Evolutionary conservation across 2,329 filamentous ascomycete genomes (phyloP), one percentile per base, ranked within the genome.

Genomic region (Cryphonectria parasitica): DNA sequence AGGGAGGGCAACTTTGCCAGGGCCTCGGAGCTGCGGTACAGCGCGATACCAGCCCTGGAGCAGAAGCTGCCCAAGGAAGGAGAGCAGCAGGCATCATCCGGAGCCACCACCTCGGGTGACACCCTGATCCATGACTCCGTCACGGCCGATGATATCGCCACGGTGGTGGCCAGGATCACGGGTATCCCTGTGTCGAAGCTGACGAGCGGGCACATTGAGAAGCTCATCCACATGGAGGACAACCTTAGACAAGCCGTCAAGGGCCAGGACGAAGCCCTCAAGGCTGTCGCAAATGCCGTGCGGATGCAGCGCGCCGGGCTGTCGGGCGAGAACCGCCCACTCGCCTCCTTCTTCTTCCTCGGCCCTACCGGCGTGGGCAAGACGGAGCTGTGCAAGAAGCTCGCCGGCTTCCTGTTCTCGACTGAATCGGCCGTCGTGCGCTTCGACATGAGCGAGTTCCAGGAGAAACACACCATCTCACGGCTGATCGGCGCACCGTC

Each of bases 371-470:
- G 96, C 78, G 95, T 98, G 25, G 96, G 96, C 70, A 99, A 98
- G 84, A 99, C 96, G 3, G 95, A 98, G 78, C 89, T 98, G 0
- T 97, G 95, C 86, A 98, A 98, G 85, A 95, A 97, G 79, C 91
- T 99, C 76, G 96, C 96, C 1, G 88, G 88, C 70, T 98, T 98
- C 83, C 85, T 99, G 52, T 99, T 98, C 82, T 96, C 92, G 0
- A 97, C 94, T 1, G 93, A 97, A 76, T 90, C 90, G 39, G 95
- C 96, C 2, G 94, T 99, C 36, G 89, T 98, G 45, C 89, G 96
- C 45, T 98, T 98, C 80, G 96, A 98, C 80, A 98, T 98, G 96
- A 93, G 90, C 76, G 96, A 99, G 78, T 98, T 98, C 79, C 94
- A 97, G 78, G 96, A 98, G 79, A 97, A 97, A 80, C 95, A 98